Evolutionary conservation across 1,284 basidiomycete species (phyloP).

Genomic region (Irpex rosettiformis): DNA sequence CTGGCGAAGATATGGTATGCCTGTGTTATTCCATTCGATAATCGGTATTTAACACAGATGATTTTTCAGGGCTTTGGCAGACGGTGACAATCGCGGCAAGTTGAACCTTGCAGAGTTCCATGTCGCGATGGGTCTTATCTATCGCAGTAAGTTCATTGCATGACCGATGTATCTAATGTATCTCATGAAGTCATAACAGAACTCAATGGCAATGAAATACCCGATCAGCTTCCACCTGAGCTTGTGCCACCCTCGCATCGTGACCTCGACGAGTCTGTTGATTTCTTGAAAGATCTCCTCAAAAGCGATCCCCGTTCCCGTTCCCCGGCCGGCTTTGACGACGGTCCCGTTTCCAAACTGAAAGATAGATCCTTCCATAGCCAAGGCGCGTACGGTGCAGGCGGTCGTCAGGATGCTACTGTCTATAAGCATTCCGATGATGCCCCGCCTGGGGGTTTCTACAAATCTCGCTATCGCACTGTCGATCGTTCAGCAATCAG

Average conservation of each 20-base stretch:
- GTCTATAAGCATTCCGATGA: constrained; percentile 87
- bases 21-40: neutral
- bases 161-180: neutral
- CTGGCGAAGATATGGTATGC: constrained; percentile 89
- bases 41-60: neutral
- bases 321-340: constrained; percentile 49
- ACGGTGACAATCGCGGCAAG: constrained; percentile 89
- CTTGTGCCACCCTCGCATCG: constrained; percentile 90
- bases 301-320: constrained; percentile 76
- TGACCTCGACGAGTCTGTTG: constrained; percentile 89
- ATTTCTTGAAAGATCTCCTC: constrained; percentile 88
- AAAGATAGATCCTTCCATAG: constrained; percentile 73
- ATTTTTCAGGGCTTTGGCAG: constrained; percentile 70
- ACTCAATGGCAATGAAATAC: constrained; percentile 90
- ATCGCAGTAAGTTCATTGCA: constrained; percentile 67
- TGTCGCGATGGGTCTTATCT: constrained; percentile 98
- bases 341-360: constrained; percentile 49
- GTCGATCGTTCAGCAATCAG: constrained; percentile 85
- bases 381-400: constrained; percentile 48
- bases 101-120: constrained; percentile 97
- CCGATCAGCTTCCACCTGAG: constrained; percentile 84
- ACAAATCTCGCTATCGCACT: constrained; percentile 86
- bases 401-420: constrained; percentile 80
- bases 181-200: constrained; percentile 40
- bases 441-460: constrained; percentile 59